These are phyloP conservation scores for Orobanche coerulescens DNA, from an alignment of 257 asterid genomes.

Conservation along the genomic window DNA sequence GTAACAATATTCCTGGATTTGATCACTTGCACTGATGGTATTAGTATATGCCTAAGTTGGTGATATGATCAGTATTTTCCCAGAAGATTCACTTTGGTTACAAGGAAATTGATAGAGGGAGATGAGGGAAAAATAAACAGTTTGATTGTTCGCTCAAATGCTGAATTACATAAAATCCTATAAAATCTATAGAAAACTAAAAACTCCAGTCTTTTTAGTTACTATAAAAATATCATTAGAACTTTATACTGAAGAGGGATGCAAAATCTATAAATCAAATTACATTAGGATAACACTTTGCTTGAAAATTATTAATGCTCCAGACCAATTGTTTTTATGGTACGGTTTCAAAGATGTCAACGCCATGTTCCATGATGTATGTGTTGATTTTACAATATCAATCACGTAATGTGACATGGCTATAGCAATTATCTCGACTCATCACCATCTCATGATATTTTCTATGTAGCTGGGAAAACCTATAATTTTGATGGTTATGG, in stretches of 20 bases:
- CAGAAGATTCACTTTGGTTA: conserved; percentile 11
- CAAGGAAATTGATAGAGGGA: not conserved
- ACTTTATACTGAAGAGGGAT: not conserved
- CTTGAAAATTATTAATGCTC: not conserved
- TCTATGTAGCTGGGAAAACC: no score
- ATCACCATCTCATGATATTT: no score
- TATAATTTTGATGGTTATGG: no score
- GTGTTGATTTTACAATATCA: no score
- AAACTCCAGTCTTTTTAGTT: not conserved
- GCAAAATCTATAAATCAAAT: not conserved
- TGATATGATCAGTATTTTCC: not conserved
- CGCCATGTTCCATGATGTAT: no score
- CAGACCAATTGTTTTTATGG: not conserved
- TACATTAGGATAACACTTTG: not conserved
- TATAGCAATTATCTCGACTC: no score
- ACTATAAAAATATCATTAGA: not conserved
- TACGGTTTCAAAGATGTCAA: not conserved
- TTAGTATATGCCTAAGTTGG: conserved; percentile 8
- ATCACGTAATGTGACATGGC: no score
- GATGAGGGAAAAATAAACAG: not conserved
- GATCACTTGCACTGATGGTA: not conserved
- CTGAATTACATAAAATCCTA: not conserved
- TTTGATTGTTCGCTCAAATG: not conserved
- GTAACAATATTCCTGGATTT: conserved; percentile 19
- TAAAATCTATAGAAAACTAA: not conserved